Percentiles rank a stretch among this genome's conserved stretches.
phyloP scores from a whole-genome alignment of 768 basidiomycete genomes.

The Boletus tomentosulus region DNA sequence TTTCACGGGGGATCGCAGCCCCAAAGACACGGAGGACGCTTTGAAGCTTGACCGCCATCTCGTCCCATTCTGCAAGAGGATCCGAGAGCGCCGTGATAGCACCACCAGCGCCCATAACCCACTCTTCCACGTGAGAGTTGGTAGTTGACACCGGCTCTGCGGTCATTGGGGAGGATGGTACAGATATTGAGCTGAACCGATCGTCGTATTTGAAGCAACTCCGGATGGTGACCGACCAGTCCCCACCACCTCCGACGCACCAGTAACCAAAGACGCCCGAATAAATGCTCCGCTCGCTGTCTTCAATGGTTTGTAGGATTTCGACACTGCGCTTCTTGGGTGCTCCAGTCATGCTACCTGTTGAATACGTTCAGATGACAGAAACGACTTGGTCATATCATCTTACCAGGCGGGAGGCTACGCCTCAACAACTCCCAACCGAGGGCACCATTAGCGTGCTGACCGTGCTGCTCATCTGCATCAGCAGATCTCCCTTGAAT shows the following conservation, averaged over 20 bases:
- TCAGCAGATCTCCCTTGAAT: constrained; percentile 64
- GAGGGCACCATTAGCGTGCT: constrained; percentile 38
- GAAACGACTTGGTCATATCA: not conserved
- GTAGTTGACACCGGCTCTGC: constrained; percentile 10
- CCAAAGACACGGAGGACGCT: constrained; percentile 70
- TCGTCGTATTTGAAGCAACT: constrained; percentile 79
- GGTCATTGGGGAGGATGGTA: constrained; percentile 8
- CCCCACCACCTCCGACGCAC: constrained; percentile 81
- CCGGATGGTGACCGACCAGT: constrained; percentile 93
- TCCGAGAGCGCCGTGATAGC: constrained; percentile 94
- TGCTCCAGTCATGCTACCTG: constrained; percentile 96
- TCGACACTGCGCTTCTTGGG: constrained; percentile 94
- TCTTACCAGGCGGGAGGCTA: constrained; percentile 82
- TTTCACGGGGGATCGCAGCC: constrained; percentile 24
- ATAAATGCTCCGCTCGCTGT: constrained; percentile 69
- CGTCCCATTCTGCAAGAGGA: constrained; percentile 86
- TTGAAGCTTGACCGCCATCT: constrained; percentile 83
- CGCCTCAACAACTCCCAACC: constrained; percentile 77
- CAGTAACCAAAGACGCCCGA: constrained; percentile 94
- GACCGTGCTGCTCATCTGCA: constrained; percentile 35
- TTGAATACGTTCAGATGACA: not conserved
- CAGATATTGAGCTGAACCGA: constrained; percentile 11
- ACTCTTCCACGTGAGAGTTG: constrained; percentile 42
- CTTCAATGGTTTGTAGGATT: constrained; percentile 78
- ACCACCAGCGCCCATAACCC: constrained; percentile 89